Percentiles rank a stretch among this genome's conserved stretches.
Evolutionary conservation across 345 rosid genomes (phyloP).

Genomic region (Geranium brycei): DNA sequence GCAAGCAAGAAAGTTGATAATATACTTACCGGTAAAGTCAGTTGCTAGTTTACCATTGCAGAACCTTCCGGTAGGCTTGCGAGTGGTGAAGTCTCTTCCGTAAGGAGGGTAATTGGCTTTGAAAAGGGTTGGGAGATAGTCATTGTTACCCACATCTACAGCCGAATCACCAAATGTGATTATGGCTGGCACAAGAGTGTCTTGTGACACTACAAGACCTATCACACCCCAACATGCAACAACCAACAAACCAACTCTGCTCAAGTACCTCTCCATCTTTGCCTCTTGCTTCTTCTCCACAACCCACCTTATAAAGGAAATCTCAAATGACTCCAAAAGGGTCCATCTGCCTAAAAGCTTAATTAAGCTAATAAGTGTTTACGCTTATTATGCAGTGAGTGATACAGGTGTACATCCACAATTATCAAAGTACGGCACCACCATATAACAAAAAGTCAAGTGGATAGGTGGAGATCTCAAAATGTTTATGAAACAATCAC

Average conservation of each 20-base stretch:
- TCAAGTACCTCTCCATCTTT: not conserved
- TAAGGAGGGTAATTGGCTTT: slow-evolving; percentile 87
- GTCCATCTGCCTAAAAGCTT: no score
- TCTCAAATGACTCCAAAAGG: no score
- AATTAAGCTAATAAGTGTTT: no score
- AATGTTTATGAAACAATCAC: no score
- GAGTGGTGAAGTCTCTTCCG: slow-evolving; percentile 65
- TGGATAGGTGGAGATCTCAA: no score
- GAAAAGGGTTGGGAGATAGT: slow-evolving; percentile 66
- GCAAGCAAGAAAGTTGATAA: not conserved
- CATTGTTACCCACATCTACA: slow-evolving; percentile 87
- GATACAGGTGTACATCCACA: no score
- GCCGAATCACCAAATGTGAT: slow-evolving; percentile 76
- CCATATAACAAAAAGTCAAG: no score
- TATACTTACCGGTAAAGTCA: slow-evolving; percentile 52
- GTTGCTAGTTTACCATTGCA: slow-evolving; percentile 90
- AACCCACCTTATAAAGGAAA: no score
- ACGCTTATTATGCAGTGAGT: no score
- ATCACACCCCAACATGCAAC: slow-evolving; percentile 11
- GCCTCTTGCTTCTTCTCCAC: not conserved
- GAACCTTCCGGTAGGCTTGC: slow-evolving; percentile 75
- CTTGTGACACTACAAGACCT: slow-evolving; percentile 22
- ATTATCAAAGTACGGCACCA: no score
- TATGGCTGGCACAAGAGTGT: slow-evolving; percentile 58
- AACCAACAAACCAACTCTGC: slow-evolving; percentile 1